phyloP scores from a whole-genome alignment of 352 stramenopile species.

The Globisporangium nodosum region DNA sequence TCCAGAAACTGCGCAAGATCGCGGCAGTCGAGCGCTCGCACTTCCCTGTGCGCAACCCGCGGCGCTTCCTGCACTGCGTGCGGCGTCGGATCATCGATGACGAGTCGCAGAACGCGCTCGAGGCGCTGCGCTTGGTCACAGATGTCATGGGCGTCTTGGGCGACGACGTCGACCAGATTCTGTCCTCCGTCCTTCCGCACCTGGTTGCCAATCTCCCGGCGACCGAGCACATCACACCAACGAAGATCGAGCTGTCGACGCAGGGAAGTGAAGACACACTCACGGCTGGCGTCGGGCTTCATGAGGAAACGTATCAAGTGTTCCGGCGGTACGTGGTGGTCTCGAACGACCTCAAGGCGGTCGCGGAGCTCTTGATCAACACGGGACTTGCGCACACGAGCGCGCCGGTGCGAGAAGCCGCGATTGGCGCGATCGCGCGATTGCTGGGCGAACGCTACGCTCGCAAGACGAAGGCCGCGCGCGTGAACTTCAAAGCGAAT shows the following conservation, averaged over 20 bases:
- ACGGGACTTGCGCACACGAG: constrained; percentile 38
- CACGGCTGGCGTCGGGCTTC: constrained; percentile 13
- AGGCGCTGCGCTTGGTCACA: constrained; percentile 52
- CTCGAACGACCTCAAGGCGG: constrained; percentile 53
- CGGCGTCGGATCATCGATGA: constrained; percentile 48
- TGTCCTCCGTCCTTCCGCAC: constrained; percentile 62
- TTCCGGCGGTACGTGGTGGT: constrained; percentile 59
- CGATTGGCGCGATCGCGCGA: constrained; percentile 35
- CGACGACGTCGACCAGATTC: constrained; percentile 59
- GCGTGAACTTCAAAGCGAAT: constrained; percentile 3
- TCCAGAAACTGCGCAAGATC: constrained; percentile 63
- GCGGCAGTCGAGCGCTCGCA: constrained; percentile 53
- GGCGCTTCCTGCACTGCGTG: constrained; percentile 68
- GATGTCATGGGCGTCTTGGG: constrained; percentile 64
- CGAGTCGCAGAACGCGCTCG: constrained; percentile 28
- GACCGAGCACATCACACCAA: not conserved
- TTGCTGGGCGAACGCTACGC: constrained; percentile 55
- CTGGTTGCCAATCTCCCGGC: constrained; percentile 38
- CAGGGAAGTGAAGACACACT: not conserved
- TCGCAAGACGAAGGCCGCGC: constrained; percentile 8
- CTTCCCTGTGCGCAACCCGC: constrained; percentile 66
- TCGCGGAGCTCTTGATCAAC: constrained; percentile 58
- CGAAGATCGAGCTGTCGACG: constrained; percentile 5
- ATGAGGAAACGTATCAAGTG: constrained; percentile 56
- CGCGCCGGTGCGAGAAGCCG: constrained; percentile 40